Conservation (phyloP, 1,139 yeast genomes). For the Lodderomyces margitis region DNA sequence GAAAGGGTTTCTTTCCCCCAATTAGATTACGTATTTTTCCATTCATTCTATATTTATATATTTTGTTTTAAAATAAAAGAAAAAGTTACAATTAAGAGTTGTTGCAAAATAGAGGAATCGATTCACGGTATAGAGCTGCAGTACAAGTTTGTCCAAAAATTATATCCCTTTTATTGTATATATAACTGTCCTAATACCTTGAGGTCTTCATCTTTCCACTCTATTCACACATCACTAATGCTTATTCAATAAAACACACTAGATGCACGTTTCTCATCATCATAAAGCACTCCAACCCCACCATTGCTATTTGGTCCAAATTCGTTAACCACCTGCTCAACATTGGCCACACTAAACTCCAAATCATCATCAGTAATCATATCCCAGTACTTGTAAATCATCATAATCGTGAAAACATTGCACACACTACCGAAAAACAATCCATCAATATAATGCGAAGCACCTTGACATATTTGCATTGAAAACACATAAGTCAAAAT, state of each 20-base stretch:
- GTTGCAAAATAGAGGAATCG: too few species aligned
- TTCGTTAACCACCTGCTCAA: conserved; percentile 32
- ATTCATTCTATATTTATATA: background rate
- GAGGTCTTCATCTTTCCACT: too few species aligned
- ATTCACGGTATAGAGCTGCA: too few species aligned
- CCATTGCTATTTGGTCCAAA: conserved; percentile 11
- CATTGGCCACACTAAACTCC: conserved; percentile 75
- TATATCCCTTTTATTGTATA: too few species aligned
- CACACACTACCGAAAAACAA: conserved; percentile 79
- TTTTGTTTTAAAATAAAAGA: background rate
- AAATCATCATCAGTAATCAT: conserved; percentile 94
- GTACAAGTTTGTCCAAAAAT: too few species aligned
- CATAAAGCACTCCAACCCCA: conserved; percentile 11
- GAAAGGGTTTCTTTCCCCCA: too few species aligned
- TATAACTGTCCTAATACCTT: too few species aligned
- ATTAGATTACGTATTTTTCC: background rate
- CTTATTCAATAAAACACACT: conserved; percentile 25
- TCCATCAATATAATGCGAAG: conserved; percentile 88
- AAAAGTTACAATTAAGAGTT: too few species aligned
- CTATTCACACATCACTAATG: too few species aligned
- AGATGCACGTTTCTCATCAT: conserved; percentile 33
- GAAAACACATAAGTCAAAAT: conserved; percentile 70
- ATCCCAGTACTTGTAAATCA: conserved; percentile 96
- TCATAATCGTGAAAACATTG: conserved; percentile 81
- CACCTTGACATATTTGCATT: conserved; percentile 59